Evolutionary conservation across 768 basidiomycete genomes (phyloP), one percentile per base, ranked within the genome.

Genomic region (Tephrocybe rancida): DNA sequence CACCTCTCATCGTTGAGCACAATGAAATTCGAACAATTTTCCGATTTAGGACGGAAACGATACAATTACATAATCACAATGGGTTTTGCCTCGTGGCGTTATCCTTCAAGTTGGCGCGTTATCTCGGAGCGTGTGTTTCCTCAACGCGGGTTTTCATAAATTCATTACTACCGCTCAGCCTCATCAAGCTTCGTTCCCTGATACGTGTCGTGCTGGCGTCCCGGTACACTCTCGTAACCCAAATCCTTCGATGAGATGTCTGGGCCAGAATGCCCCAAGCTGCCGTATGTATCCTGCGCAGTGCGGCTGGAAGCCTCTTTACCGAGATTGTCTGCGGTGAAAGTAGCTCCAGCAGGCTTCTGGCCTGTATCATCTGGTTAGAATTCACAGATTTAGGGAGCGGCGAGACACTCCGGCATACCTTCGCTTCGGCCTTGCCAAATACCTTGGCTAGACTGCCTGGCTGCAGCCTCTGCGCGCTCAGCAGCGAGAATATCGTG

Each of bases 401-500:
- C n/a, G 14, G 16, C 9, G 5, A 25, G 29, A 26, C 8, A n/a
- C 11, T 6, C 16, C 5, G 11, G 1, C 29, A 21, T 29, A 50
- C 50, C 42, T 50, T 25, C 29, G 30, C 16, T 34, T 11, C 44
- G 44, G 24, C 34, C 51, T 4, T 29, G 21, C 14, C 24, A 29
- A 22, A 34, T 51, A 11, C 50, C 50, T 42, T 48, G 47, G 14
- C 38, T 48, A 19, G 34, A 19, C 24, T 25, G 25, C n/a, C 38
- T 21, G 27, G 29, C 10, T 24, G 16, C 21, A 24, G 24, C 34
- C 29, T 44, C 54, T 37, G 41, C 47, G 4, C 43, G 54, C 35
- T 49, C 48, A 19, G 54, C 54, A 14, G 24, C 48, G 18, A 55
- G 41, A 9, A 55, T 44, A 44, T 55, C 54, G 35, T 49, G 48